Evolutionary conservation across 2,329 filamentous ascomycete genomes (phyloP).

Genomic region (Meredithiella fracta): DNA sequence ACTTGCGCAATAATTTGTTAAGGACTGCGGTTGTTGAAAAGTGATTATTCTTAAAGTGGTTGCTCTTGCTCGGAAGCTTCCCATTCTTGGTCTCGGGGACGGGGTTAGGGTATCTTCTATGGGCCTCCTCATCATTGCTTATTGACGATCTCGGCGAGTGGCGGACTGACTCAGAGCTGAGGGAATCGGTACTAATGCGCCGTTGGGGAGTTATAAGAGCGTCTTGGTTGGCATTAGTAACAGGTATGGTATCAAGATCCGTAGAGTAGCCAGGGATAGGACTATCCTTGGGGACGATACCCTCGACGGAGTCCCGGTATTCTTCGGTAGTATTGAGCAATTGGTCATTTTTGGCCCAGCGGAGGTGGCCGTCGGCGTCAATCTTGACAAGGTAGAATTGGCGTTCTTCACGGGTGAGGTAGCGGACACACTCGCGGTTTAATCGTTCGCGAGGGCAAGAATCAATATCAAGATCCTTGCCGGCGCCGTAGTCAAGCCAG

Average conservation of each 20-base stretch:
- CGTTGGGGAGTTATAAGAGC: slow-evolving; percentile 2
- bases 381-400: slow-evolving; percentile 66
- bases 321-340: slow-evolving; percentile 59
- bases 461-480: slow-evolving; percentile 50
- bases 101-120: slow-evolving; percentile 8
- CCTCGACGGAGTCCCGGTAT: slow-evolving; percentile 66
- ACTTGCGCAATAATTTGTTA: slow-evolving; percentile 62
- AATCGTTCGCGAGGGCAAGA: slow-evolving; percentile 58
- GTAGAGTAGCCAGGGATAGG: slow-evolving; percentile 36
- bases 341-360: slow-evolving; percentile 71
- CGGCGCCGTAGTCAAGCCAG: slow-evolving; percentile 75
- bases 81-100: slow-evolving; percentile 5
- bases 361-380: slow-evolving; percentile 56
- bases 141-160: slow-evolving; percentile 13
- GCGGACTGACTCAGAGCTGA: slow-evolving; percentile 22
- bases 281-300: slow-evolving; percentile 48
- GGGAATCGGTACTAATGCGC: slow-evolving; percentile 15
- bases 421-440: slow-evolving; percentile 66
- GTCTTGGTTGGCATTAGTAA: slow-evolving; percentile 1
- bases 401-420: slow-evolving; percentile 67
- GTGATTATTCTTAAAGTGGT: slow-evolving; percentile 28
- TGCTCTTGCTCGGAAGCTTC: slow-evolving; percentile 5
- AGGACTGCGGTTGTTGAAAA: slow-evolving; percentile 57
- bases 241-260: slow-evolving; percentile 18
- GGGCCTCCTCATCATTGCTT: slow-evolving; percentile 35